Evolutionary conservation across 257 asterid species (phyloP), one percentile per base, ranked within the genome.

Genomic region (Fraxinus americana): DNA sequence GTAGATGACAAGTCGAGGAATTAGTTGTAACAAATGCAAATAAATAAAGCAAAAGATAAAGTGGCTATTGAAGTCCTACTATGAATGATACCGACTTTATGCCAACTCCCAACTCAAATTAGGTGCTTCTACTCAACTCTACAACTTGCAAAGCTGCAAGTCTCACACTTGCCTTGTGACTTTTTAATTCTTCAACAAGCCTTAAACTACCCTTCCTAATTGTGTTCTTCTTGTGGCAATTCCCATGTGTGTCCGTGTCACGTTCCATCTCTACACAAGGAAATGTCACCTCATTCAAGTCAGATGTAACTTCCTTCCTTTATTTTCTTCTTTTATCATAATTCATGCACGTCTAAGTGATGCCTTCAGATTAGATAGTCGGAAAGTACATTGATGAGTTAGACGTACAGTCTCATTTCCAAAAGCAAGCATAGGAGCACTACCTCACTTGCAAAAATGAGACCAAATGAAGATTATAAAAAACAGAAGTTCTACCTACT

Each of bases 81-180:
- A 52, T 79, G 57, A 73, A 12, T 77, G 88, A 82, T 67, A 76
- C 83, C 3, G 86, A 85, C 86, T 82, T 74, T 77, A 74, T 82
- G 86, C 86, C 88, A 73, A 85, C 69, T 63, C 36, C 69, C 69
- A 23, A 63, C 69, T n/a, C 69, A 63, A 63, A 63, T 63, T 63
- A 63, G 69, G 35, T 63, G 36, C 69, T 63, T 63, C 36, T 63
- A 63, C 69, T 63, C 69, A 63, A 63, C 84, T 84, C 79, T 67
- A 77, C 81, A 76, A 59, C 78, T 83, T 77, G 41, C 80, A 80
- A 74, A 43, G 17, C 30, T 19, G 34, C 59, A 23, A 17, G 4
- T 12, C 54, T 73, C 78, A 61, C 78, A 70, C 61, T 59, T 61
- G 43, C 77, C 63, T 54, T 78, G 29, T 77, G 35, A 57, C 75